Evolutionary conservation across 2,329 filamentous ascomycete species (phyloP).

Genomic region (Tothia fuscella): DNA sequence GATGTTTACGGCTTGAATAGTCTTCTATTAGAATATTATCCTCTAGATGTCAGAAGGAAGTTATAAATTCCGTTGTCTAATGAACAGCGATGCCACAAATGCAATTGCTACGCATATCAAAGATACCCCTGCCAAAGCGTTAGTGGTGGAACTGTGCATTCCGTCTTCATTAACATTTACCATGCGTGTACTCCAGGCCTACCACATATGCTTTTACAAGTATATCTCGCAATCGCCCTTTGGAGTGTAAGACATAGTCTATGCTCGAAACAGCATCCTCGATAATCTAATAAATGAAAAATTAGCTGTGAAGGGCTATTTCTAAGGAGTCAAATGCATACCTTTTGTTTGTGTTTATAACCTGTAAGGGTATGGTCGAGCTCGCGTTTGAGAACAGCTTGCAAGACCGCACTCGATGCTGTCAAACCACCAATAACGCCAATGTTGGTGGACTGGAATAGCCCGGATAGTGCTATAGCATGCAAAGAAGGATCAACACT

Average conservation of each 20-base stretch:
- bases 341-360: slow-evolving; percentile 19
- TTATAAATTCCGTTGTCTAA: background rate
- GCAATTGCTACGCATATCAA: background rate
- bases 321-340: slow-evolving; percentile 2
- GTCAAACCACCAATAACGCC: slow-evolving; percentile 31
- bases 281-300: slow-evolving; percentile 10
- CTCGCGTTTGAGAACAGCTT: slow-evolving; percentile 22
- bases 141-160: background rate
- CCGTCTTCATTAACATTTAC: background rate
- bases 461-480: slow-evolving; percentile 37
- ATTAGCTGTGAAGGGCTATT: background rate
- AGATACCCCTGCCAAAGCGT: background rate
- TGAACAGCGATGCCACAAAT: background rate
- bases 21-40: background rate
- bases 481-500: slow-evolving; percentile 34
- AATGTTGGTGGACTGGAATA: slow-evolving; percentile 35
- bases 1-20: too few relatives aligned
- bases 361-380: slow-evolving; percentile 22
- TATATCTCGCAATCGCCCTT: slow-evolving; percentile 1
- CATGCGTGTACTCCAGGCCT: slow-evolving; percentile 7
- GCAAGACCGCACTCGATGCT: slow-evolving; percentile 26
- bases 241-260: background rate
- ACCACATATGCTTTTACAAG: slow-evolving; percentile 6
- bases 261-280: slow-evolving; percentile 8
- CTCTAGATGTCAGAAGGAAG: background rate